Evolutionary conservation across 2,329 filamentous ascomycete genomes (phyloP), one percentile per base, ranked within the genome.

Genomic region (Ophidiomyces ophidiicola): DNA sequence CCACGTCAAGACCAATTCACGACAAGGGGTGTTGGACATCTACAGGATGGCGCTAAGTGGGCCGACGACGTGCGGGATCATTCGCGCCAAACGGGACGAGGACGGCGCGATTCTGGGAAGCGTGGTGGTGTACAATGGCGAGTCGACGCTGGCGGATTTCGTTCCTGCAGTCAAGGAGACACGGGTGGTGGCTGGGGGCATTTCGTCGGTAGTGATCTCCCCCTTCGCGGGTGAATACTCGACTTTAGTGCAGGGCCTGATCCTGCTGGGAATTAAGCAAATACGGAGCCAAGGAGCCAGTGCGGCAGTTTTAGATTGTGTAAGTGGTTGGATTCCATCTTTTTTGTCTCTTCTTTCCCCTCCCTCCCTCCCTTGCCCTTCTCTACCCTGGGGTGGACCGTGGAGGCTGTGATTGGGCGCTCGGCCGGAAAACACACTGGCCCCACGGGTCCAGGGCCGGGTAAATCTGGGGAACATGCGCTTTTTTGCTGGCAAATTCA

Each of bases 201-300:
- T 93, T 32, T 77, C 86, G 10, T 83, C 81, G 15, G 83, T 83
- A 0, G 75, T 90, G 7, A 80, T 90, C 32, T 77, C 79, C 1
- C 70, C 80, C 0, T 71, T 72, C 1, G 70, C 76, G 1, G 74
- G 74, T 33, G 75, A 80, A 44, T 81, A 83, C 52, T 75, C 79
- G 19, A 78, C 72, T 0, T 59, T 90, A 20, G 69, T 88, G 43
- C 84, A 92, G 60, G 84, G 84, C 0, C 61, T 93, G 46, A 80
- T 84, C 10, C 61, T 92, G 45, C 75, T 93, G 63, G 83, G 82
- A 0, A 76, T 90, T 51, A 74, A 82, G 42, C 84, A 90, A 61
- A 82, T 85, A 57, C 88, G 87, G 59, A 74, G 74, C 49, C 75
- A 87, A 54, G 82, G 81, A 45, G 78, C 80, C 36, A 72, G 73